phyloP scores from a whole-genome alignment of 768 basidiomycete species.

The Agrocybe praecox region DNA sequence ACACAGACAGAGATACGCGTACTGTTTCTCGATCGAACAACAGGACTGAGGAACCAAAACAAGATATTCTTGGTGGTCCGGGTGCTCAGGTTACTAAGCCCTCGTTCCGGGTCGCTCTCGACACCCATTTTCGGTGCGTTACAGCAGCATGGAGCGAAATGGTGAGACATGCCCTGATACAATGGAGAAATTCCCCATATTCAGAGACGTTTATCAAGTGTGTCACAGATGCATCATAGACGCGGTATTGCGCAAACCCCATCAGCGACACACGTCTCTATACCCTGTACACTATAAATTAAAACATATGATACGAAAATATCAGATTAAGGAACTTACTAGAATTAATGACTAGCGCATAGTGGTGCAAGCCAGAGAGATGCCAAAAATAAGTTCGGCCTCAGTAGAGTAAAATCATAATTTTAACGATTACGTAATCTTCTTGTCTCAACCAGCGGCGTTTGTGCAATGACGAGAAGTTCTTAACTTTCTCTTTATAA shows the following conservation, averaged over 20 bases:
- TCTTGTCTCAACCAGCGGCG: not conserved
- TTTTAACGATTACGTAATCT: conserved; percentile 13
- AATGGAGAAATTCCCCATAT: not conserved
- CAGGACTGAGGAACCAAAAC: no score
- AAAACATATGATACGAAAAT: no score
- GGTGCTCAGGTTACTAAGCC: no score
- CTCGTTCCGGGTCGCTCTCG: no score
- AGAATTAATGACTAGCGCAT: not conserved
- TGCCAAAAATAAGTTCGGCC: not conserved
- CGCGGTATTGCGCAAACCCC: no score
- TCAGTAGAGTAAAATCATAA: not conserved
- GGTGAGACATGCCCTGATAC: not conserved
- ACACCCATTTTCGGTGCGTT: no score
- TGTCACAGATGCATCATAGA: not conserved
- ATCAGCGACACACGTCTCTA: no score
- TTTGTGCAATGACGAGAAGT: not conserved
- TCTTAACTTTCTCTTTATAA: conserved; percentile 10
- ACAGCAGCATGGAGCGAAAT: not conserved
- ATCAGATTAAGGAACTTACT: not conserved
- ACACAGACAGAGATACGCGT: no score
- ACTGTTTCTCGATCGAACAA: no score
- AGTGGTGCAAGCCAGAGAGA: not conserved
- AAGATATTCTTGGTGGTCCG: no score
- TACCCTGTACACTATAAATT: no score
- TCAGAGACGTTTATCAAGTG: not conserved